These are phyloP conservation scores for Exophiala alcalophila DNA, from an alignment of 2,329 filamentous ascomycete species.

Conservation along the genomic window DNA sequence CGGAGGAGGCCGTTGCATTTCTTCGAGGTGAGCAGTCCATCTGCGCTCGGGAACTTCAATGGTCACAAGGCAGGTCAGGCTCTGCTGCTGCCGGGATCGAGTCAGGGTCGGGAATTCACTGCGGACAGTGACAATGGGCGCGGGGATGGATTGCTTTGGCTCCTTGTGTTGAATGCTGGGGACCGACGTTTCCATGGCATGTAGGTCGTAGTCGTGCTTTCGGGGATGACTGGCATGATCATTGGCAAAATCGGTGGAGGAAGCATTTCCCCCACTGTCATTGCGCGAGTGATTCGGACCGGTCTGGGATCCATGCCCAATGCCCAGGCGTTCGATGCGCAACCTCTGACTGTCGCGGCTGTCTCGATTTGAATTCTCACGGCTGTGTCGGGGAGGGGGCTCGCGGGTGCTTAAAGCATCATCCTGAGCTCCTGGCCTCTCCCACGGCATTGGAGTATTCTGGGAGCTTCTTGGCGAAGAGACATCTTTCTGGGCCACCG, in stretches of 20 bases:
- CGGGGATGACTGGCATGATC: slow-evolving; percentile 61
- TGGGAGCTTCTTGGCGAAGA: slow-evolving; percentile 48
- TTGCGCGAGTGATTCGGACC: slow-evolving; percentile 61
- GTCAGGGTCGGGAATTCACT: slow-evolving; percentile 96
- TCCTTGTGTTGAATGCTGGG: slow-evolving; percentile 66
- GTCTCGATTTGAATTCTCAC: slow-evolving; percentile 38
- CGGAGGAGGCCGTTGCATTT: slow-evolving; percentile 58
- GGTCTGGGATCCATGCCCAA: slow-evolving; percentile 21
- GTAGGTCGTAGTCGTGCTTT: slow-evolving; percentile 90
- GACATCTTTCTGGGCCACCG: slow-evolving; percentile 66
- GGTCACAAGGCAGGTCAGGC: slow-evolving; percentile 87
- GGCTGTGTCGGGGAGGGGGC: slow-evolving; percentile 15
- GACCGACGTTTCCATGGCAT: slow-evolving; percentile 88
- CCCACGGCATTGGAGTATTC: slow-evolving; percentile 64
- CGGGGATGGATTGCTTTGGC: slow-evolving; percentile 80
- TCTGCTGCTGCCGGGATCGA: slow-evolving; percentile 89
- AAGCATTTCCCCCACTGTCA: slow-evolving; percentile 70
- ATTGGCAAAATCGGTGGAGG: slow-evolving; percentile 67
- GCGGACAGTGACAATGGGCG: slow-evolving; percentile 87
- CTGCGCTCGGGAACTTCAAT: slow-evolving; percentile 91
- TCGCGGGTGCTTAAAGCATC: slow-evolving; percentile 28
- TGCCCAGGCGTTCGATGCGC: slow-evolving; percentile 46
- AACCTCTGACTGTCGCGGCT: slow-evolving; percentile 45
- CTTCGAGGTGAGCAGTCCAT: slow-evolving; percentile 82
- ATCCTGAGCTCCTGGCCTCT: slow-evolving; percentile 38